Base-by-base conservation (phyloP, 129 eudicot genomes). In the Pulicaria dysenterica region DNA sequence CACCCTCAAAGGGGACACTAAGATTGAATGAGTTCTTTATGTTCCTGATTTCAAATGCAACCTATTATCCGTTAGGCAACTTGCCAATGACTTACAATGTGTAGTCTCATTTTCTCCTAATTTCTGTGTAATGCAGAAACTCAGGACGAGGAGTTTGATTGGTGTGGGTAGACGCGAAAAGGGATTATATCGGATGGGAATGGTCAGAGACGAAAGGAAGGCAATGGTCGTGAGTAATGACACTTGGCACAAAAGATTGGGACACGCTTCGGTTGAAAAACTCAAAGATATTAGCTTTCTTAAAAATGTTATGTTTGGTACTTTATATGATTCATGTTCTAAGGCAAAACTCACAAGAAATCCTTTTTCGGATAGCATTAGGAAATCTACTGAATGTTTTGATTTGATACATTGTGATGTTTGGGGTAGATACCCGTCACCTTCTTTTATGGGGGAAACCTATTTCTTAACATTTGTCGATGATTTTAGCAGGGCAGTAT, bases 1-100 rank as follows among this genome's bases (percentile, higher is more conserved):
- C 43, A 59, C 45, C 45, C 45, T 36, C 0, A 13, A 59, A 59
- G 65, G 65, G 65, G 65, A 19, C 13, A 12, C 65, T 24, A 59
- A 59, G 13, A 59, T 37, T 5, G 14, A 59, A 11, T 19, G 37
- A 2, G 58, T 53, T 53, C 34, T 14, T 53, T 53, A 53, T 15
- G 34, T 53, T 53, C 58, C 36, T 5, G 3, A 53, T 0, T 53
- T 14, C 15, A 53, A 5, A 3, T 53, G 54, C 16, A 48, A 48
- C 16, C 15, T 48, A 10, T 13, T 48, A 5, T 48, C 15, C 5
- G 17, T 48, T 2, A 13, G 16, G 5, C 54, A 6, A 0, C 13
- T 48, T 2, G 8, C 54, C 9, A 53, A 53, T 6, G 4, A 16
- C 5, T 53, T 53, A 11, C 10, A 53, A 14, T 15, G 36, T 15